Conservation (phyloP, 805 yeast species). For the Peterozyma toletana region DNA sequence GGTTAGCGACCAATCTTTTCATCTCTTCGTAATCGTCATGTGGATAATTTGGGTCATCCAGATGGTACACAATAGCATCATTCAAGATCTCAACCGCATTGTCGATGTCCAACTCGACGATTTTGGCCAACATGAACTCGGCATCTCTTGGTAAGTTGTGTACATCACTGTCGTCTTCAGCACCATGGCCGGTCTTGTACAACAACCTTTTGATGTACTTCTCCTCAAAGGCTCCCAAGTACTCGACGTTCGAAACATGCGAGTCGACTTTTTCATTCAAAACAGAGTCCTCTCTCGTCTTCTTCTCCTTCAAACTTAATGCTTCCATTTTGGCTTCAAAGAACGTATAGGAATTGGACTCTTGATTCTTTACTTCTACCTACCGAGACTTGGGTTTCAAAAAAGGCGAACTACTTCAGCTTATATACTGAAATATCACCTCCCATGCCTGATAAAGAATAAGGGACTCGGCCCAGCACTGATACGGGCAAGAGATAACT, state of each 20-base stretch:
- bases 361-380: too few species aligned
- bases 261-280: too few species aligned
- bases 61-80: slow-evolving; percentile 31
- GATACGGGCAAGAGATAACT: too few species aligned
- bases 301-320: too few species aligned
- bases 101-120: slow-evolving; percentile 24
- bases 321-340: too few species aligned
- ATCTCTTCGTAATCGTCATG: slow-evolving; percentile 27
- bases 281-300: too few species aligned
- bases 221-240: slow-evolving; percentile 5
- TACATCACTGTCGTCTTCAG: slow-evolving; percentile 4
- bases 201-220: slow-evolving; percentile 3
- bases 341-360: too few species aligned
- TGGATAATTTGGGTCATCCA: slow-evolving; percentile 42
- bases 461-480: too few species aligned
- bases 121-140: slow-evolving; percentile 33
- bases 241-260: neutral
- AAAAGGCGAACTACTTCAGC: too few species aligned
- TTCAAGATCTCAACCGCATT: slow-evolving; percentile 33
- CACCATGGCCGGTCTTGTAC: slow-evolving; percentile 6
- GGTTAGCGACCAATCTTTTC: slow-evolving; percentile 12
- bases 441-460: too few species aligned
- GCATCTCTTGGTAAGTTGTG: slow-evolving; percentile 6
- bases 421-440: too few species aligned
- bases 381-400: too few species aligned